A percentile compares a stretch with the other conserved stretches of the same genome.
Evolutionary conservation across 768 basidiomycete genomes (phyloP).

Genomic region (Paxillus involutus): DNA sequence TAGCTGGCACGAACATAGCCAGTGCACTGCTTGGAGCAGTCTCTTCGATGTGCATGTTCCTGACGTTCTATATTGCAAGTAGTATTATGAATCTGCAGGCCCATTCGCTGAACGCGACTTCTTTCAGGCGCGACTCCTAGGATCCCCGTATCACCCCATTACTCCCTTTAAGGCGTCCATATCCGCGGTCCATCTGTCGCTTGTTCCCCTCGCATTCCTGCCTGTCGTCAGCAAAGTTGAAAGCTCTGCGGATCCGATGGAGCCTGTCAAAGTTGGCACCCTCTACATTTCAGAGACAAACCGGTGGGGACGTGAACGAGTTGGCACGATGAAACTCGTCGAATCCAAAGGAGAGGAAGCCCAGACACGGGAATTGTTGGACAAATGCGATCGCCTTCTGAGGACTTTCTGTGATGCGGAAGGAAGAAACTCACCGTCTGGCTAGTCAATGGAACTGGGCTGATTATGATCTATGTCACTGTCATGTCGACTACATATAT

Average conservation of each 20-base stretch:
- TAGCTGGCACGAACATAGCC: constrained; percentile 65
- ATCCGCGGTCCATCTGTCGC: constrained; percentile 61
- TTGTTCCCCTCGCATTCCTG: constrained; percentile 56
- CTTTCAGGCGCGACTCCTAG: constrained; percentile 61
- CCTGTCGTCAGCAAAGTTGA: constrained; percentile 27
- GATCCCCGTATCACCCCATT: constrained; percentile 69
- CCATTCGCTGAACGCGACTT: constrained; percentile 1
- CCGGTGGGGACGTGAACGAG: constrained; percentile 53
- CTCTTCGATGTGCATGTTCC: constrained; percentile 46
- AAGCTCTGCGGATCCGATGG: constrained; percentile 8
- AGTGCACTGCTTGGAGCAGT: constrained; percentile 44
- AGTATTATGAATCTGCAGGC: neutral
- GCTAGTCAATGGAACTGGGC: constrained; percentile 1
- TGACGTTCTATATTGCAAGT: constrained; percentile 66
- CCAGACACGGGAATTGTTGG: constrained; percentile 48
- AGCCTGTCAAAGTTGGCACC: constrained; percentile 23
- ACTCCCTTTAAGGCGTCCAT: constrained; percentile 62
- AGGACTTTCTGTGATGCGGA: constrained; percentile 33
- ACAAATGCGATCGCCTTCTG: constrained; percentile 57
- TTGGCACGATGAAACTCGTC: constrained; percentile 48
- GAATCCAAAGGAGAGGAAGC: constrained; percentile 51
- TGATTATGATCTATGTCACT: neutral
- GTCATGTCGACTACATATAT: neutral
- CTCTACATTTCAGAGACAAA: constrained; percentile 58
- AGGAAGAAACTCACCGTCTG: constrained; percentile 23